phyloP scores from a whole-genome alignment of 306 rosid species.

The Biancaea sappan region DNA sequence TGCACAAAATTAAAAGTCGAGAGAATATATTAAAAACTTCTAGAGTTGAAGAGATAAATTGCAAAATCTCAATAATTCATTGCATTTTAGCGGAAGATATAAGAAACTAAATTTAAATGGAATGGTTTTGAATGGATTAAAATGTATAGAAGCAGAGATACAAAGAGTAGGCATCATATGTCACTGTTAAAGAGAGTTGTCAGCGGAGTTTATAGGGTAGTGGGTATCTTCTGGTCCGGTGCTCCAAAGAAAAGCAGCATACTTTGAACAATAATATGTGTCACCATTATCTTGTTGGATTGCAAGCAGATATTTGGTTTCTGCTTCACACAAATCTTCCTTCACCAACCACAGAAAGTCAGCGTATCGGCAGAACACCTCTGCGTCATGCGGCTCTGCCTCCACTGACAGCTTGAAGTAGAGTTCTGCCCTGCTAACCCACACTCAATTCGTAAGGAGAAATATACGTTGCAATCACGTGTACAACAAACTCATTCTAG shows the following conservation, averaged over 20 bases:
- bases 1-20: too few relatives aligned
- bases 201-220: conserved; percentile 44
- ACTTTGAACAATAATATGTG: conserved; percentile 57
- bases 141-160: neutral
- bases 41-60: too few relatives aligned
- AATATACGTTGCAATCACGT: too few relatives aligned
- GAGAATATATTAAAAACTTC: too few relatives aligned
- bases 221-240: conserved; percentile 66
- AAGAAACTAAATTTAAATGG: too few relatives aligned
- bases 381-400: conserved; percentile 56
- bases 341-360: conserved; percentile 66
- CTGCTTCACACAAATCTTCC: conserved; percentile 75
- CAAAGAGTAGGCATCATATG: neutral
- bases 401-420: conserved; percentile 58
- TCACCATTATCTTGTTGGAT: conserved; percentile 57
- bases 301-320: conserved; percentile 66
- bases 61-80: too few relatives aligned
- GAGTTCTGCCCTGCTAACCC: conserved; percentile 71
- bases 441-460: neutral
- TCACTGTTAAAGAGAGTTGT: conserved; percentile 30
- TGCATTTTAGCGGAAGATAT: too few relatives aligned
- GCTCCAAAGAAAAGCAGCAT: conserved; percentile 78
- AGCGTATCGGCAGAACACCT: conserved; percentile 59
- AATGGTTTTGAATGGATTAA: conserved; percentile 20
- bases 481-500: too few relatives aligned